Conservation (phyloP, 1,284 basidiomycete genomes). For the Rhodotorula glutinis region DNA sequence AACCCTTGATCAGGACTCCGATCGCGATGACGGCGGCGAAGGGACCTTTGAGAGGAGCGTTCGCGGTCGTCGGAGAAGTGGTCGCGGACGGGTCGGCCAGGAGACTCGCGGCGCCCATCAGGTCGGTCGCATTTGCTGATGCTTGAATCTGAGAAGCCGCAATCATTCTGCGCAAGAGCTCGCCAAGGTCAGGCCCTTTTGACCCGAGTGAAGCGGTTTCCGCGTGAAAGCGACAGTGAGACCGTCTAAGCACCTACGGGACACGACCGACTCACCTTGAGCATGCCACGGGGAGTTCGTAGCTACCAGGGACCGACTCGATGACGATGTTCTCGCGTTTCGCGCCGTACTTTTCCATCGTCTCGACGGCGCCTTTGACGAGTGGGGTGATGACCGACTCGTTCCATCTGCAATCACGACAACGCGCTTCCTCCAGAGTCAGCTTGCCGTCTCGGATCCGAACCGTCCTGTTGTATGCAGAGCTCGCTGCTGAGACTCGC, state of each 20-base stretch:
- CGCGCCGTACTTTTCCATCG: constrained; percentile 58
- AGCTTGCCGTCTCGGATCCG: no score
- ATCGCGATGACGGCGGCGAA: constrained; percentile 96
- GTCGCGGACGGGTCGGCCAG: constrained; percentile 44
- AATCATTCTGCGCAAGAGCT: constrained; percentile 60
- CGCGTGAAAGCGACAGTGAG: not conserved
- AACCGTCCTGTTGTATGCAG: no score
- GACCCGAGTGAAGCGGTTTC: not conserved
- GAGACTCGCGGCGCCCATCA: constrained; percentile 65
- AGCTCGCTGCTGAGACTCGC: not conserved
- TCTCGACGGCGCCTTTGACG: constrained; percentile 40
- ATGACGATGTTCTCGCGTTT: constrained; percentile 84
- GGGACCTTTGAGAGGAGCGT: constrained; percentile 56
- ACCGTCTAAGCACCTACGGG: no score
- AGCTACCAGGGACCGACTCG: constrained; percentile 89
- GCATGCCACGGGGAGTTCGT: constrained; percentile 85
- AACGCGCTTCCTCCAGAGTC: no score
- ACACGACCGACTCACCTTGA: constrained; percentile 55
- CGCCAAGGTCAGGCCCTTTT: not conserved
- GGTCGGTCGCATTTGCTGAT: constrained; percentile 66
- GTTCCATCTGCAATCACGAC: constrained; percentile 43
- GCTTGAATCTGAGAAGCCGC: constrained; percentile 77
- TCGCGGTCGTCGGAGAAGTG: constrained; percentile 20
- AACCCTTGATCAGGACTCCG: constrained; percentile 94
- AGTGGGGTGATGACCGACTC: constrained; percentile 41